Percentiles rank a stretch among this genome's conserved stretches.
These are phyloP conservation scores for Phaeosphaeria sp. DNA, from an alignment of 2,329 filamentous ascomycete genomes.

Conservation along the genomic window DNA sequence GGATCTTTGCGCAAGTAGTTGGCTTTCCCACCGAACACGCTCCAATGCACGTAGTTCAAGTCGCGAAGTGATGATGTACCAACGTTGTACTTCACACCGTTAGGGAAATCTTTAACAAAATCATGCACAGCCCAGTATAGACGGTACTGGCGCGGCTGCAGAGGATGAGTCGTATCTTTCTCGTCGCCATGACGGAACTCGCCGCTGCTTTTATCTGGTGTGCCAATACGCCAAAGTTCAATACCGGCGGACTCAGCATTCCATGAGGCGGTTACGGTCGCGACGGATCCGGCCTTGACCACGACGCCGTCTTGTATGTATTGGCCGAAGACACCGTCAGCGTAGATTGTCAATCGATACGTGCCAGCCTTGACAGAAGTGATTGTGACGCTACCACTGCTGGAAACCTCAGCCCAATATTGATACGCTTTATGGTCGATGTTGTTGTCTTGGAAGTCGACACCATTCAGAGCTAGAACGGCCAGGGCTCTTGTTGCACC, in stretches of 20 bases:
- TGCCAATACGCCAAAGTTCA: conserved; percentile 69
- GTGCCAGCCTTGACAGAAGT: conserved; percentile 62
- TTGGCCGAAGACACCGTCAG: conserved; percentile 67
- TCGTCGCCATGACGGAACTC: conserved; percentile 66
- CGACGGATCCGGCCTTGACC: conserved; percentile 48
- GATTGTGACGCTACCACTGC: conserved; percentile 59
- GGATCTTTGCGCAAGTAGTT: conserved; percentile 55
- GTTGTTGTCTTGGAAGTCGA: conserved; percentile 66
- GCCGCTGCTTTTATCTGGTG: conserved; percentile 66
- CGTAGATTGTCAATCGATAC: conserved; percentile 69
- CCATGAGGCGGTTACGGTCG: conserved; percentile 55
- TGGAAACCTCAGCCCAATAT: conserved; percentile 62
- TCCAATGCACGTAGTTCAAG: conserved; percentile 72
- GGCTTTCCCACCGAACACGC: conserved; percentile 64
- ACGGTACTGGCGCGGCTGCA: conserved; percentile 63
- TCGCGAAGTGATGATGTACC: conserved; percentile 60
- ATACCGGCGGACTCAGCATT: conserved; percentile 61
- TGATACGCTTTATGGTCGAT: conserved; percentile 63
- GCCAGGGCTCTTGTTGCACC: conserved; percentile 61
- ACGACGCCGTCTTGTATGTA: conserved; percentile 61
- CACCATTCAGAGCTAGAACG: conserved; percentile 59
- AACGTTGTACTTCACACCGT: conserved; percentile 64
- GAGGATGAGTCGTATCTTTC: conserved; percentile 54
- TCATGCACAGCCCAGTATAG: conserved; percentile 69
- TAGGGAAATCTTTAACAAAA: conserved; percentile 64